Conservation (phyloP, 306 rosid genomes). For the Castanospermum australe region DNA sequence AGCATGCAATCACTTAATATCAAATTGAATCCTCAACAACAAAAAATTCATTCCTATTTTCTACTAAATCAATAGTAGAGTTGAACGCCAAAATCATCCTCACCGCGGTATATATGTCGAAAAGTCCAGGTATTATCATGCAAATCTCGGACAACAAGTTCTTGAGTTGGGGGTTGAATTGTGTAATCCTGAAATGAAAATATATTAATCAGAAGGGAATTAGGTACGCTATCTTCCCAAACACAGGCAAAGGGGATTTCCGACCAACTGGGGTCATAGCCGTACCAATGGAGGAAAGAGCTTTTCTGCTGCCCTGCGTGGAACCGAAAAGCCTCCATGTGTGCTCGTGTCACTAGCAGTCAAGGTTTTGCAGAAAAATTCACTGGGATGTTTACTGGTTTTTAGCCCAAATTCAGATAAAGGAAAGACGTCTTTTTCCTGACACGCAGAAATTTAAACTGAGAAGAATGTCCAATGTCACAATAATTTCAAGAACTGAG, state of each 20-base stretch:
- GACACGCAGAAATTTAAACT: constrained; percentile 3
- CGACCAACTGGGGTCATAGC: not conserved
- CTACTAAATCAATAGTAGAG: not conserved
- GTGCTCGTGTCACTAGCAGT: constrained; percentile 98
- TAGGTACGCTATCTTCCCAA: not conserved
- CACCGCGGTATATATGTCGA: constrained; percentile 92
- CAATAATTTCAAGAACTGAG: not conserved
- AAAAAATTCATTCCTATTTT: not conserved
- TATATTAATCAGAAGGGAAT: not conserved
- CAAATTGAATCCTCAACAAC: not conserved
- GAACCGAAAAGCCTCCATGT: constrained; percentile 93
- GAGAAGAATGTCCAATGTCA: constrained; percentile 22
- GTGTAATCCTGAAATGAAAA: constrained; percentile 65
- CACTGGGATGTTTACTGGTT: constrained; percentile 88
- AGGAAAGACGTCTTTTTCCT: constrained; percentile 93
- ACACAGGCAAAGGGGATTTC: not conserved
- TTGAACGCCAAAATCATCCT: constrained; percentile 26
- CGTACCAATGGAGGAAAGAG: constrained; percentile 85
- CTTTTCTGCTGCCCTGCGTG: constrained; percentile 94
- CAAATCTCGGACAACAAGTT: constrained; percentile 87
- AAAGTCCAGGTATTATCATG: constrained; percentile 90
- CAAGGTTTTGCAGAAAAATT: constrained; percentile 93
- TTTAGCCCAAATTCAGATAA: constrained; percentile 76
- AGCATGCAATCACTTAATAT: not conserved
- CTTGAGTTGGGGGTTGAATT: constrained; percentile 91